phyloP scores from a whole-genome alignment of 176 grass and related monocot species.

The Calamus simplicifolius region DNA sequence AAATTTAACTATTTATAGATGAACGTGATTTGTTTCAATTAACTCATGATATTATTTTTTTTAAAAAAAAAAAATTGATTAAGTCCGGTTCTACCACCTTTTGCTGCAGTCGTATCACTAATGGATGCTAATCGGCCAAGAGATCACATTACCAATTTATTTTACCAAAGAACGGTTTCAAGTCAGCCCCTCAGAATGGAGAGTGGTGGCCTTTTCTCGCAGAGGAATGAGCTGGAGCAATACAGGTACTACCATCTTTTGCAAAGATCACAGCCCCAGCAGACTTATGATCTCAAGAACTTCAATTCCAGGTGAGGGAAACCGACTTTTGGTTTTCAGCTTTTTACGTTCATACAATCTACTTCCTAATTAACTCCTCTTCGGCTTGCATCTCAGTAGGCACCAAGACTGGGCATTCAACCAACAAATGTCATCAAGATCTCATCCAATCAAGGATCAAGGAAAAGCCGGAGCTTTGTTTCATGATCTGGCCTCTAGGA shows the following conservation, averaged over 20 bases:
- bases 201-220: constrained; percentile 24
- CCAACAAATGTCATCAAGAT: constrained; percentile 22
- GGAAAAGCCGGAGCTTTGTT: constrained; percentile 45
- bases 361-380: constrained; percentile 1
- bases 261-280: constrained; percentile 21
- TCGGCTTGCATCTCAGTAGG: constrained; percentile 22
- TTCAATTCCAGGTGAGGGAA: constrained; percentile 36
- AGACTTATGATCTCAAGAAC: constrained; percentile 50
- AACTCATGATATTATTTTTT: no score
- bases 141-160: constrained; percentile 52
- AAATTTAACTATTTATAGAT: no score
- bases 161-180: constrained; percentile 52
- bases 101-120: constrained; percentile 44
- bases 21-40: no score
- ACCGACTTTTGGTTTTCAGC: no score
- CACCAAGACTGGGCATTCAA: constrained; percentile 61
- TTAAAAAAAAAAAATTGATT: no score
- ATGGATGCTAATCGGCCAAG: constrained; percentile 70
- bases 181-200: constrained; percentile 27
- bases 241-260: constrained; percentile 44
- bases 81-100: background rate
- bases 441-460: constrained; percentile 20
- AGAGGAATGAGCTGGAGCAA: constrained; percentile 27
- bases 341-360: constrained; percentile 21
- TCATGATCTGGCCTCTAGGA: constrained; percentile 38